A percentile compares a stretch with the other conserved stretches of the same genome.
phyloP scores from a whole-genome alignment of 2,329 filamentous ascomycete species.

The Chaetoscypha palmicola region DNA sequence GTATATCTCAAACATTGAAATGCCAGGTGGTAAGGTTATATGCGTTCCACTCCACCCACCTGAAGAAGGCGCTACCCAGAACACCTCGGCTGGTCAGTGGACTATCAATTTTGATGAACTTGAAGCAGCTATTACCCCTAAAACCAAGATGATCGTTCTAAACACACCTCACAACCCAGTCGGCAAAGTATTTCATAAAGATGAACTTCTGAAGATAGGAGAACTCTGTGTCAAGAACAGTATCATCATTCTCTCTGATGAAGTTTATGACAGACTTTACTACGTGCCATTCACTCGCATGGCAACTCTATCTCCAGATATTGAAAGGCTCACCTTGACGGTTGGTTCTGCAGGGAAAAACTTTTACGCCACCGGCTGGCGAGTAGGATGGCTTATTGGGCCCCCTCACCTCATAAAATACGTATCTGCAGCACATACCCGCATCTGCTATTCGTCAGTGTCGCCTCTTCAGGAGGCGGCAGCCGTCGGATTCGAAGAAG shows the following conservation, averaged over 20 bases:
- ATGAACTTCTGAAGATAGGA: conserved; percentile 78
- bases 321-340: conserved; percentile 81
- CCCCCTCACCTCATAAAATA: conserved; percentile 84
- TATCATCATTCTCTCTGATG: conserved; percentile 86
- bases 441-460: conserved; percentile 92
- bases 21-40: conserved; percentile 90
- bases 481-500: conserved; percentile 89
- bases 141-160: conserved; percentile 93
- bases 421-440: conserved; percentile 84
- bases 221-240: conserved; percentile 87
- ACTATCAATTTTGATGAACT: conserved; percentile 76
- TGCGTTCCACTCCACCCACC: conserved; percentile 95
- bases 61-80: conserved; percentile 67
- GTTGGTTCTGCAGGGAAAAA: conserved; percentile 96
- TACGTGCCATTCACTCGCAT: conserved; percentile 94
- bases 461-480: conserved; percentile 91
- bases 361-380: conserved; percentile 97
- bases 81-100: conserved; percentile 84
- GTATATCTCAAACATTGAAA: conserved; percentile 97
- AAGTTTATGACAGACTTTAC: conserved; percentile 91
- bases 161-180: conserved; percentile 89
- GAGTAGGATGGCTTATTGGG: conserved; percentile 89
- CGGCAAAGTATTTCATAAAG: conserved; percentile 84
- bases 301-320: conserved; percentile 81
- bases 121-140: conserved; percentile 70